Conservation (phyloP, 495 filamentous ascomycete genomes). For the Parmelia sp. region DNA sequence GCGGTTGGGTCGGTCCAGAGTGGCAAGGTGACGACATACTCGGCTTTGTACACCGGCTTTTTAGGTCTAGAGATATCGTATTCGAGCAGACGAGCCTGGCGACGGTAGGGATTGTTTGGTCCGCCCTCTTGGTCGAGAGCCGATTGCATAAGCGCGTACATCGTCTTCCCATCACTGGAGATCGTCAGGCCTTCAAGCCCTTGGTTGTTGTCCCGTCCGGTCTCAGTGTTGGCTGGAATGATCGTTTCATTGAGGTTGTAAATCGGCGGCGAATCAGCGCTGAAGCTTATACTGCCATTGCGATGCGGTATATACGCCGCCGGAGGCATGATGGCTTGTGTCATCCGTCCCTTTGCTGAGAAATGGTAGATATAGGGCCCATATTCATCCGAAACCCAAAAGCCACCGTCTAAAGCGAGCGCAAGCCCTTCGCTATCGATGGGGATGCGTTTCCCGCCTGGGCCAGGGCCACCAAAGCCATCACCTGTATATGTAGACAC, state of each 20-base stretch:
- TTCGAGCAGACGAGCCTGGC: conserved; percentile 55
- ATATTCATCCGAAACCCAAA: conserved; percentile 79
- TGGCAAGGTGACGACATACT: conserved; percentile 66
- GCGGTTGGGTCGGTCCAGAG: conserved; percentile 44
- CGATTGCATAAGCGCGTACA: conserved; percentile 65
- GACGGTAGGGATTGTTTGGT: conserved; percentile 44
- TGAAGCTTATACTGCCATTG: conserved; percentile 54
- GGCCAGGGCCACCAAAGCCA: conserved; percentile 60
- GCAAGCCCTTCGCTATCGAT: conserved; percentile 67
- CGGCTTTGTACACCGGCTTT: conserved; percentile 43
- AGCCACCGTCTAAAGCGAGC: conserved; percentile 55
- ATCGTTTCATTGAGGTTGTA: conserved; percentile 45
- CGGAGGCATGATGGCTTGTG: conserved; percentile 60
- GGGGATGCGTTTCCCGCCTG: conserved; percentile 55
- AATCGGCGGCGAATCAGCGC: conserved; percentile 54
- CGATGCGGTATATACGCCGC: conserved; percentile 61
- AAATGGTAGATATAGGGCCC: conserved; percentile 72
- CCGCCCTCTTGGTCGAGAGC: conserved; percentile 63
- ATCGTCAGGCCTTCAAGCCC: conserved; percentile 69
- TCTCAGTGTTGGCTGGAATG: conserved; percentile 49
- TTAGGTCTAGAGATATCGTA: conserved; percentile 48
- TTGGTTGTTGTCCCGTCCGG: conserved; percentile 69
- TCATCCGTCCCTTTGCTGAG: conserved; percentile 51
- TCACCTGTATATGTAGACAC: conserved; percentile 61
- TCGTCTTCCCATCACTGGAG: conserved; percentile 54